These are phyloP conservation scores for Trichosporon faecale DNA, from an alignment of 1,284 basidiomycete species.

Conservation along the genomic window DNA sequence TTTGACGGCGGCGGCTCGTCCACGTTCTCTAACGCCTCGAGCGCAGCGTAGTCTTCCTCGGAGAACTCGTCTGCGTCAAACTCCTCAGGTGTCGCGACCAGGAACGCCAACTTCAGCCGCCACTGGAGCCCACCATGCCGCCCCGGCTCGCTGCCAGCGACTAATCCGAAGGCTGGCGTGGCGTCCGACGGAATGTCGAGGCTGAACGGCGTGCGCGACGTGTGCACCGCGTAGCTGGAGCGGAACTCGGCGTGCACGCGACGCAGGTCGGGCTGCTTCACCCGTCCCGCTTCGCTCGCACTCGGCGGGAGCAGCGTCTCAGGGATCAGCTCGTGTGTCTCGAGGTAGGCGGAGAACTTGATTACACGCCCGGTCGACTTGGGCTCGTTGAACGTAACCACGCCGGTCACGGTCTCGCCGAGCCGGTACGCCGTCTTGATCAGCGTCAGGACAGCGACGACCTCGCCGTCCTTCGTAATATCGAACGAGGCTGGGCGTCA, in stretches of 20 bases:
- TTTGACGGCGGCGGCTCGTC: background rate
- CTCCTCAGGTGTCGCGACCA: conserved; percentile 63
- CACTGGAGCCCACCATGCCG: conserved; percentile 60
- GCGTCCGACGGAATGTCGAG: conserved; percentile 86
- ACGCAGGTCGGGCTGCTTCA: conserved; percentile 36
- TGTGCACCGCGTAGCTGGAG: conserved; percentile 66
- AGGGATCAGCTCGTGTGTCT: conserved; percentile 78
- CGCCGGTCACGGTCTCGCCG: conserved; percentile 81
- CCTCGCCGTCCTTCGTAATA: conserved; percentile 81
- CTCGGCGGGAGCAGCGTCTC: conserved; percentile 55
- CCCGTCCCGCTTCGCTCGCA: conserved; percentile 38
- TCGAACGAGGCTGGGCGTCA: conserved; percentile 72
- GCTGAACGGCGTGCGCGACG: conserved; percentile 71
- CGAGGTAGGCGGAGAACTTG: conserved; percentile 76
- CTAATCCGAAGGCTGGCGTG: conserved; percentile 68
- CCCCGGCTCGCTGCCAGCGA: conserved; percentile 54
- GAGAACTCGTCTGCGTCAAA: background rate
- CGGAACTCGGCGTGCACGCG: conserved; percentile 78
- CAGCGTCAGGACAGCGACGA: conserved; percentile 84
- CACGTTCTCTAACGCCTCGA: background rate
- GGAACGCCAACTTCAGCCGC: conserved; percentile 72
- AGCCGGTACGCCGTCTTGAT: conserved; percentile 82
- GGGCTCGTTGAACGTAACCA: conserved; percentile 73
- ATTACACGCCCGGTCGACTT: conserved; percentile 2
- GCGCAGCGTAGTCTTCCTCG: conserved; percentile 5